phyloP scores from a whole-genome alignment of 2,329 filamentous ascomycete genomes.

The Hypocreales sp. region DNA sequence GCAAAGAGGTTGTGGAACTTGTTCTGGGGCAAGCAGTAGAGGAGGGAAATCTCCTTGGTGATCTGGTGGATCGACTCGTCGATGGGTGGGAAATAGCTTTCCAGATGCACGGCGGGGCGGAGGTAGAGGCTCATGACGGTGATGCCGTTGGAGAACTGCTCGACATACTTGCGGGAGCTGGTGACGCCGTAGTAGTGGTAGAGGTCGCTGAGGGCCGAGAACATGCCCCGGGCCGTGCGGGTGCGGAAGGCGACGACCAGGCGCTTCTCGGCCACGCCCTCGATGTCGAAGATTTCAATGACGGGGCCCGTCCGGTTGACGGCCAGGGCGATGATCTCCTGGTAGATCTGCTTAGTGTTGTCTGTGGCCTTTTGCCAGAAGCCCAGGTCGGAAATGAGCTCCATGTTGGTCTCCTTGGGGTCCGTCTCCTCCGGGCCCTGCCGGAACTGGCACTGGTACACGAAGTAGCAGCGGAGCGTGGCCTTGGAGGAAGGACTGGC shows the following conservation, averaged over 20 bases:
- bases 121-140: slow-evolving; percentile 95
- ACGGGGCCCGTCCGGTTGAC: slow-evolving; percentile 80
- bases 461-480: slow-evolving; percentile 92
- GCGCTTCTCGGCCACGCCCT: slow-evolving; percentile 80
- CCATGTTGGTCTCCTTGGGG: slow-evolving; percentile 71
- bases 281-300: slow-evolving; percentile 95
- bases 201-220: slow-evolving; percentile 86
- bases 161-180: slow-evolving; percentile 90
- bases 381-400: slow-evolving; percentile 81
- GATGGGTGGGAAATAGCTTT: slow-evolving; percentile 56
- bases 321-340: slow-evolving; percentile 78
- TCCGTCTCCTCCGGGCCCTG: slow-evolving; percentile 54
- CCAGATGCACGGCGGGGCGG: slow-evolving; percentile 47
- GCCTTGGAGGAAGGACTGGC: slow-evolving; percentile 52
- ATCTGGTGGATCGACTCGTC: slow-evolving; percentile 96
- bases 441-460: slow-evolving; percentile 90
- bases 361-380: slow-evolving; percentile 92
- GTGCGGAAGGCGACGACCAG: slow-evolving; percentile 90
- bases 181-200: slow-evolving; percentile 99
- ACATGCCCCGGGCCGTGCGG: slow-evolving; percentile 79
- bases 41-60: slow-evolving; percentile 91
- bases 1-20: slow-evolving; percentile 87
- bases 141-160: slow-evolving; percentile 98
- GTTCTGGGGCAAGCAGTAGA: slow-evolving; percentile 97
- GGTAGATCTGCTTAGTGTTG: slow-evolving; percentile 93